These are phyloP conservation scores for Ogataea hybrid DNA, from an alignment of 1,139 yeast species.

Conservation along the genomic window DNA sequence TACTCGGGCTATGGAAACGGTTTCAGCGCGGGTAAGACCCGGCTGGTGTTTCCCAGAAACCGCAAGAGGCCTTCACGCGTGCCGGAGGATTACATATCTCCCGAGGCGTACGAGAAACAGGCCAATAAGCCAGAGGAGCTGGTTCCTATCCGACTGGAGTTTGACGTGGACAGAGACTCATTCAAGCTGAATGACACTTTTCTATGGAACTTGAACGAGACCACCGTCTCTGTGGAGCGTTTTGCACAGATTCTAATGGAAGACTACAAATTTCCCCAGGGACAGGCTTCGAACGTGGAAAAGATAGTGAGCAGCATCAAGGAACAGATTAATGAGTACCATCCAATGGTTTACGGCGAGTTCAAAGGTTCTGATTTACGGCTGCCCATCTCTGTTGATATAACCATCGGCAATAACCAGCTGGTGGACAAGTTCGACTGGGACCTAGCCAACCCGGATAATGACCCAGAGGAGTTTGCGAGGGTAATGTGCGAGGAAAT, in stretches of 20 bases:
- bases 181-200: conserved; percentile 84
- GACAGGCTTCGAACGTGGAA: conserved; percentile 25
- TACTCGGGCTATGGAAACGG: conserved; percentile 96
- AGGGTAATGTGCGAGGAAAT: conserved; percentile 71
- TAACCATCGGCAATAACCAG: conserved; percentile 86
- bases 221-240: conserved; percentile 57
- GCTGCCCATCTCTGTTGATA: conserved; percentile 76
- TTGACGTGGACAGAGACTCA: conserved; percentile 82
- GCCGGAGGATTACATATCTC: conserved; percentile 41
- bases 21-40: conserved; percentile 65
- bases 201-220: conserved; percentile 83
- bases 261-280: conserved; percentile 62
- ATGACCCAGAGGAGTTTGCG: conserved; percentile 91
- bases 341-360: conserved; percentile 37
- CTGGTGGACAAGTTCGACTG: conserved; percentile 91
- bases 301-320: conserved; percentile 56
- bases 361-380: conserved; percentile 53
- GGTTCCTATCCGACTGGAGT: conserved; percentile 88
- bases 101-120: conserved; percentile 33
- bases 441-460: conserved; percentile 82
- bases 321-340: conserved; percentile 80
- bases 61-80: conserved; percentile 43
- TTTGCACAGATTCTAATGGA: conserved; percentile 72
- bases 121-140: conserved; percentile 53
- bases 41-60: conserved; percentile 58